Conservation (phyloP, 2,329 filamentous ascomycete species). For the Didymosphaeria variabile region DNA sequence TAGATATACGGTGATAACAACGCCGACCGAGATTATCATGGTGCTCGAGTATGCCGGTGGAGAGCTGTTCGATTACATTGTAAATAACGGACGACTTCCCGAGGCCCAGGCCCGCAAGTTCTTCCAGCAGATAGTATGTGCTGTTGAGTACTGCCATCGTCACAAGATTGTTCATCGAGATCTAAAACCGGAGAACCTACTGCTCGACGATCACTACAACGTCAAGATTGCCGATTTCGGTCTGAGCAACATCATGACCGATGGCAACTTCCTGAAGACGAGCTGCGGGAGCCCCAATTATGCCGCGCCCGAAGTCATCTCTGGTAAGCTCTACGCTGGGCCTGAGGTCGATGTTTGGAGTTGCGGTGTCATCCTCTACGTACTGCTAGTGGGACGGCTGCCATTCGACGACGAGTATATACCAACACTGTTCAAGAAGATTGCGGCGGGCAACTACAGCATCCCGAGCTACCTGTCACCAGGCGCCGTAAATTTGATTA, state of each 20-base stretch:
- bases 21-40: slow-evolving; percentile 95
- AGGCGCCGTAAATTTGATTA: slow-evolving; percentile 83
- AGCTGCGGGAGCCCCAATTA: slow-evolving; percentile 99
- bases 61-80: slow-evolving; percentile 98
- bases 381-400: slow-evolving; percentile 72
- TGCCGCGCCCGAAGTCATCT: slow-evolving; percentile 96
- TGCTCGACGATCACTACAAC: slow-evolving; percentile 94
- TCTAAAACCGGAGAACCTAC: slow-evolving; percentile 94
- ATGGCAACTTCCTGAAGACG: slow-evolving; percentile 98
- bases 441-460: slow-evolving; percentile 90
- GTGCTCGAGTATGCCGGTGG: slow-evolving; percentile 97
- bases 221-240: slow-evolving; percentile 99
- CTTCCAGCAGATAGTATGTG: slow-evolving; percentile 99
- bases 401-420: slow-evolving; percentile 99
- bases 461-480: slow-evolving; percentile 90
- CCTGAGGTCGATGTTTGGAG: slow-evolving; percentile 99
- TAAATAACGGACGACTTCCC: slow-evolving; percentile 89
- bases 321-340: slow-evolving; percentile 95
- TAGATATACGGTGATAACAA: slow-evolving; percentile 97
- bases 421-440: slow-evolving; percentile 96
- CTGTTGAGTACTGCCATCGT: slow-evolving; percentile 97
- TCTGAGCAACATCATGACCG: slow-evolving; percentile 99
- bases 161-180: slow-evolving; percentile 99
- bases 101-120: slow-evolving; percentile 95
- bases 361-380: slow-evolving; percentile 83